These are phyloP conservation scores for Cryptococcus maquisensis DNA, from an alignment of 1,284 basidiomycete species.

Conservation along the genomic window DNA sequence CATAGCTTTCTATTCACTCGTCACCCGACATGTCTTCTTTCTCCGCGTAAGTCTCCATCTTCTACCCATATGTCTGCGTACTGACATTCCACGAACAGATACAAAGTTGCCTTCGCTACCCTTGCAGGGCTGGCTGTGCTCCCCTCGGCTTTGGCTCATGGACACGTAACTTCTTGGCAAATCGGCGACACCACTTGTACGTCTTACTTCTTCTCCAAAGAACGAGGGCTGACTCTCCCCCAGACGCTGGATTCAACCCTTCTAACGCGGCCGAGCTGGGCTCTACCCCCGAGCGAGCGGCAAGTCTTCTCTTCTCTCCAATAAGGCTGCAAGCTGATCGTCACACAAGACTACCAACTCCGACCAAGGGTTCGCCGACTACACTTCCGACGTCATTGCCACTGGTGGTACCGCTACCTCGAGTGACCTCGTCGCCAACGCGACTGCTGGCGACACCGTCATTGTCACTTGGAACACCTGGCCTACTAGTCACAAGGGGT, in stretches of 20 bases:
- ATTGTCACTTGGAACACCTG: slow-evolving; percentile 21
- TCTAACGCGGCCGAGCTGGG: slow-evolving; percentile 13
- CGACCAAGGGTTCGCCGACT: slow-evolving; percentile 25
- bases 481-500: slow-evolving; percentile 8
- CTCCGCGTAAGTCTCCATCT: not conserved
- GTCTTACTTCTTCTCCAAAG: not conserved
- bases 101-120: not conserved
- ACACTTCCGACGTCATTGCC: slow-evolving; percentile 16
- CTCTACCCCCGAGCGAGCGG: slow-evolving; percentile 17
- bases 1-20: not conserved
- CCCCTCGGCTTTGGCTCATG: slow-evolving; percentile 17
- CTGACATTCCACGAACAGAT: not conserved
- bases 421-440: slow-evolving; percentile 2
- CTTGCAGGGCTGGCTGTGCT: not conserved
- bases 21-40: not conserved
- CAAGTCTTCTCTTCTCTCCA: not conserved
- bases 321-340: not conserved
- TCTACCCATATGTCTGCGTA: too few relatives aligned
- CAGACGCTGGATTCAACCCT: slow-evolving; percentile 23
- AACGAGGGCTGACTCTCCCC: not conserved
- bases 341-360: slow-evolving; percentile 11
- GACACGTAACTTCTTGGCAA: slow-evolving; percentile 15
- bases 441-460: slow-evolving; percentile 14
- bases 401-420: slow-evolving; percentile 19
- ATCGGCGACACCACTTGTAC: slow-evolving; percentile 8